These are phyloP conservation scores for Acanthamoeba lenticulata DNA, from an alignment of 208 protist species.

Conservation along the genomic window DNA sequence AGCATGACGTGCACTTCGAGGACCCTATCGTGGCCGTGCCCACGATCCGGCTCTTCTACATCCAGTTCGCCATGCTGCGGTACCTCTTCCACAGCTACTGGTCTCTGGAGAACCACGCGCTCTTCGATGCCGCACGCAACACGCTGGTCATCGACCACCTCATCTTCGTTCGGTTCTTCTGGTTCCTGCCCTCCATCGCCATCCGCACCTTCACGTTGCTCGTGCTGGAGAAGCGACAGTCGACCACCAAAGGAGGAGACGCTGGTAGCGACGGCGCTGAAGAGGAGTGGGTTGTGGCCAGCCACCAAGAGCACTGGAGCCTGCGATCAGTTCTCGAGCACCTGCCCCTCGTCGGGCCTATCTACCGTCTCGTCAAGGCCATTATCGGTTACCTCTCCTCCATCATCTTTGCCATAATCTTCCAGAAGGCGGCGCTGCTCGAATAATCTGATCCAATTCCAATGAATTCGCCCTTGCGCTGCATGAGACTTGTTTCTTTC, in stretches of 20 bases:
- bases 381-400: neutral
- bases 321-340: neutral
- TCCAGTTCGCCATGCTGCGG: neutral
- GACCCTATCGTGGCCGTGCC: neutral
- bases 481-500: neutral
- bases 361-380: neutral
- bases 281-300: neutral
- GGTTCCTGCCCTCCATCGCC: conserved; percentile 7
- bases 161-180: neutral
- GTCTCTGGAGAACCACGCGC: conserved; percentile 23
- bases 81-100: conserved; percentile 33
- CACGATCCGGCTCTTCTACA: neutral
- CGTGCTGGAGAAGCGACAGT: neutral
- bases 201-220: conserved; percentile 25
- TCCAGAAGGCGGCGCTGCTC: neutral
- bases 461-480: neutral
- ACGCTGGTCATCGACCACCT: conserved; percentile 15
- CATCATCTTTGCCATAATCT: conserved; percentile 11
- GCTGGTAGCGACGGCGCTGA: neutral
- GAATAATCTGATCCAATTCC: neutral
- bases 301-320: conserved; percentile 30
- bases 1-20: neutral
- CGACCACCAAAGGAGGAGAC: neutral
- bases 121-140: neutral
- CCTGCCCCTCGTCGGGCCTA: neutral